Percentiles rank a stretch among this genome's conserved stretches.
Evolutionary conservation across 148 eudicot species (phyloP).

Genomic region (Amaranthus cruentus): DNA sequence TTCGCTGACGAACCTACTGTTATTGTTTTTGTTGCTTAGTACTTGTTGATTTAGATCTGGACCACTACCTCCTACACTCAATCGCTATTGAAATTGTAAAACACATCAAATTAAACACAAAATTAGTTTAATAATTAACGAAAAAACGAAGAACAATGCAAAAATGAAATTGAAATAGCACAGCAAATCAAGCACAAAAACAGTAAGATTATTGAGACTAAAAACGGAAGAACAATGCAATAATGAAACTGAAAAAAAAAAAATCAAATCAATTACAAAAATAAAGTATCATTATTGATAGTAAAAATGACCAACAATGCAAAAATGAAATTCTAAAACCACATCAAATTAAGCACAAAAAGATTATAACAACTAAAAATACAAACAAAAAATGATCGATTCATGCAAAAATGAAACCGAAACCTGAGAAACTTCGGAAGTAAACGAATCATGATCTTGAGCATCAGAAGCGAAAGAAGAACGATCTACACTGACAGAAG

Average conservation of each 20-base stretch:
- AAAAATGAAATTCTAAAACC: no score
- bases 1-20: slow-evolving; percentile 29
- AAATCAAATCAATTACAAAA: background rate
- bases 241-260: background rate
- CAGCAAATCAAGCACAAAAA: background rate
- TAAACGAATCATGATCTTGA: slow-evolving; percentile 49
- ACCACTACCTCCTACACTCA: slow-evolving; percentile 51
- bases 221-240: background rate
- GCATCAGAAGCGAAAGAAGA: slow-evolving; percentile 63
- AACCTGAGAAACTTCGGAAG: slow-evolving; percentile 43
- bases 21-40: background rate
- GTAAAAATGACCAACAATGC: no score
- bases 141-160: no score
- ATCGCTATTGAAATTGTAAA: slow-evolving; percentile 44
- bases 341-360: no score
- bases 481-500: slow-evolving; percentile 63
- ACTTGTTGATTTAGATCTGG: slow-evolving; percentile 35
- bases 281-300: no score
- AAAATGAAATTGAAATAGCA: background rate
- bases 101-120: background rate
- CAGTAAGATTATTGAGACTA: no score
- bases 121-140: no score
- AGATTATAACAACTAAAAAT: no score
- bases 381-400: no score
- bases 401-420: background rate